These are phyloP conservation scores for Colletotrichum limetticola DNA, from an alignment of 2,329 filamentous ascomycete genomes.

Conservation along the genomic window DNA sequence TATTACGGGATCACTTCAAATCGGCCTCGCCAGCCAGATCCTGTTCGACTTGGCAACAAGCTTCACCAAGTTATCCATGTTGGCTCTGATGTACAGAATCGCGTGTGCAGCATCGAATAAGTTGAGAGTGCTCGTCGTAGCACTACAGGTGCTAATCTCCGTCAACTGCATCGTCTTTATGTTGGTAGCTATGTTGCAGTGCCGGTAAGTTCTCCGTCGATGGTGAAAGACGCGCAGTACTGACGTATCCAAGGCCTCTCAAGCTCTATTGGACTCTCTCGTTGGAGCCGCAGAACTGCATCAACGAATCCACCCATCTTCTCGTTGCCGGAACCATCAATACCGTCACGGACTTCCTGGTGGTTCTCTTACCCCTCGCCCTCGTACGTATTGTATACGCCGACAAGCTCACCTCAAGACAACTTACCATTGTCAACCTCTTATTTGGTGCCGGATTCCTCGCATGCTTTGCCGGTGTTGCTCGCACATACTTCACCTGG, in stretches of 20 bases:
- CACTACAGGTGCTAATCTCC: constrained; percentile 44
- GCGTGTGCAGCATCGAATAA: constrained; percentile 44
- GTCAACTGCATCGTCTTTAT: constrained; percentile 48
- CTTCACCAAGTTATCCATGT: constrained; percentile 54
- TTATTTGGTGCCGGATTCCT: constrained; percentile 63
- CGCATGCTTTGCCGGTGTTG: constrained; percentile 52
- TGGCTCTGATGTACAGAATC: constrained; percentile 50
- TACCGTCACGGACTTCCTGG: constrained; percentile 67
- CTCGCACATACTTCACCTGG: constrained; percentile 50
- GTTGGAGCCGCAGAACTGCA: constrained; percentile 48
- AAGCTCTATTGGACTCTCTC: constrained; percentile 51
- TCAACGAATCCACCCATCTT: constrained; percentile 61
- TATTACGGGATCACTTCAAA: constrained; percentile 39
- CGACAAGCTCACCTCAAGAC: constrained; percentile 56
- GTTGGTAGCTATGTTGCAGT: constrained; percentile 50
- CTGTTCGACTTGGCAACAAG: constrained; percentile 51
- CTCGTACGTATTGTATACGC: constrained; percentile 46
- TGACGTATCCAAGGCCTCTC: constrained; percentile 47
- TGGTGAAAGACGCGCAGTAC: constrained; percentile 35
- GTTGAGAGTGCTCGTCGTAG: constrained; percentile 43
- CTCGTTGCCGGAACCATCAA: constrained; percentile 67
- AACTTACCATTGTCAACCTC: constrained; percentile 55
- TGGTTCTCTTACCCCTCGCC: constrained; percentile 62
- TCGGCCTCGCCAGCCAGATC: constrained; percentile 46
- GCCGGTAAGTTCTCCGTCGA: constrained; percentile 43